Evolutionary conservation across 164 flowering plant genomes (phyloP), one percentile per base, ranked within the genome.

Genomic region (Buxus sempervirens): DNA sequence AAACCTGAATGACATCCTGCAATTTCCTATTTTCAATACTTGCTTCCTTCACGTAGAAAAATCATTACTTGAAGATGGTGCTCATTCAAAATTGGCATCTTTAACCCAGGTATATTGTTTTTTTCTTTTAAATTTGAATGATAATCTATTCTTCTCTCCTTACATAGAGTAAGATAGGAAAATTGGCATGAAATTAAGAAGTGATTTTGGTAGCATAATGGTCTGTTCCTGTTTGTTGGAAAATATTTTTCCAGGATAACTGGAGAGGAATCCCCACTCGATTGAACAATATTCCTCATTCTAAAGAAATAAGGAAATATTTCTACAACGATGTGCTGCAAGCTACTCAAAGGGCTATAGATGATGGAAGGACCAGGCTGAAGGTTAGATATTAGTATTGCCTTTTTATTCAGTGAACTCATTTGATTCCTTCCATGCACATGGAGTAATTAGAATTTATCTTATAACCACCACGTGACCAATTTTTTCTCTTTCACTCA

Each of bases 201-300:
- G 20, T 67, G 51, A 24, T 25, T 24, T 14, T 73, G 36, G 54
- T 21, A 25, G 53, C 36, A 0, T 27, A 62, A 24, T 58, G 7
- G n/a, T 73, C 15, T 73, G 65, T 67, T 70, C 68, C 77, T 82
- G n/a, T 63, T 70, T 81, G 74, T 70, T 76, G 41, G 73, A 70
- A 72, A 74, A 72, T 73, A 67, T 68, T 72, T 76, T 76, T 73
- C 62, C 88, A 94, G 98, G 88, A 85, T 59, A 85, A 76, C 48
- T 94, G 96, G 96, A 86, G 90, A 80, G 98, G 98, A 63, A 86
- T 94, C 66, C 98, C 98, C 20, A 94, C 98, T 59, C 84, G 89
- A 69, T 75, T 94, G 82, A 94, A 94, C 78, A 94, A 94, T 73
- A 83, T 94, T 74, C 98, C 98, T 71, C 97, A 94, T 80, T 91